These are phyloP conservation scores for Orobanche coerulescens DNA, from an alignment of 257 asterid species.

Conservation along the genomic window DNA sequence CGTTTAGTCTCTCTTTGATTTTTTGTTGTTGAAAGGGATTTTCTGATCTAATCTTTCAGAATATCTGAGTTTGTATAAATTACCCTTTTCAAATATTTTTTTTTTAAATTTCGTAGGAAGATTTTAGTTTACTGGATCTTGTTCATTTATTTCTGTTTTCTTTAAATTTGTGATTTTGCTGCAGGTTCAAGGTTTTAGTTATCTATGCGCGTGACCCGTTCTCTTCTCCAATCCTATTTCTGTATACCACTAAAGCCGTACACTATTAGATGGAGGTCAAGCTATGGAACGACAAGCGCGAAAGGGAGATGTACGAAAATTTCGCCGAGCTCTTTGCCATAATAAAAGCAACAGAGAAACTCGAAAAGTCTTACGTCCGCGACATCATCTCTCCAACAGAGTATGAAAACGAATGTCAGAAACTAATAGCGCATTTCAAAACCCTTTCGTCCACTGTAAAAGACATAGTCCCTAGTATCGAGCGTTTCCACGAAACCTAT, in stretches of 20 bases:
- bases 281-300: slow-evolving; percentile 97
- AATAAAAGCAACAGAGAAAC: slow-evolving; percentile 73
- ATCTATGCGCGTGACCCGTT: slow-evolving; percentile 94
- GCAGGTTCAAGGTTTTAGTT: slow-evolving; percentile 32
- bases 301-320: slow-evolving; percentile 86
- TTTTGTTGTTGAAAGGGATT: too few relatives aligned
- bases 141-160: neutral
- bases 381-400: slow-evolving; percentile 57
- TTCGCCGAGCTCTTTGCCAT: slow-evolving; percentile 88
- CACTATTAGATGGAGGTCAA: slow-evolving; percentile 69
- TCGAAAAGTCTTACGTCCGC: slow-evolving; percentile 81
- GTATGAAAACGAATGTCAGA: slow-evolving; percentile 73
- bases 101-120: too few relatives aligned
- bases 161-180: slow-evolving; percentile 17
- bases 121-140: slow-evolving; percentile 14
- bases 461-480: slow-evolving; percentile 74
- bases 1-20: too few relatives aligned
- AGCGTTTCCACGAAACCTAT: slow-evolving; percentile 74
- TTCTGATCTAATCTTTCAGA: too few relatives aligned
- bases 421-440: slow-evolving; percentile 72
- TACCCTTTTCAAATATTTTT: too few relatives aligned
- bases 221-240: slow-evolving; percentile 71
- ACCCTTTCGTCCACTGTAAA: slow-evolving; percentile 70
- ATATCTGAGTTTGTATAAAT: too few relatives aligned
- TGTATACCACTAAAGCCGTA: neutral